phyloP scores from a whole-genome alignment of 192 early-diverging fungal genomes.

The Backusella macrospora region DNA sequence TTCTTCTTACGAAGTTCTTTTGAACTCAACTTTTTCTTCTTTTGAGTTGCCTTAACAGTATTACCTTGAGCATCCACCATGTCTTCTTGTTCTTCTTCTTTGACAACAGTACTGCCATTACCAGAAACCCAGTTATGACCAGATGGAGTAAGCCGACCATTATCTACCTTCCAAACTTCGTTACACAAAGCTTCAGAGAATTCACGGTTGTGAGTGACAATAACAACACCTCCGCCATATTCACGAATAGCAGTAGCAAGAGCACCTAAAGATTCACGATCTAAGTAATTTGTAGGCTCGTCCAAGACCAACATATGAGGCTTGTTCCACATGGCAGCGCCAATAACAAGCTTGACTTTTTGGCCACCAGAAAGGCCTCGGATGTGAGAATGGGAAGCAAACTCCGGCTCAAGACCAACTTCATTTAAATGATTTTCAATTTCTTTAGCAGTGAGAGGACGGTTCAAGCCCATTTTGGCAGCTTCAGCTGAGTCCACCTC shows the following conservation, averaged over 20 bases:
- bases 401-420: conserved; percentile 75
- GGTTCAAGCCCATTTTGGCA: conserved; percentile 70
- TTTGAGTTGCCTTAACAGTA: conserved; percentile 66
- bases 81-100: conserved; percentile 52
- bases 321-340: conserved; percentile 81
- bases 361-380: conserved; percentile 77
- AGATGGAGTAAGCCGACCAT: conserved; percentile 53
- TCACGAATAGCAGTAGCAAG: conserved; percentile 75
- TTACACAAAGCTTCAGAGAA: conserved; percentile 72
- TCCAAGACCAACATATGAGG: conserved; percentile 92
- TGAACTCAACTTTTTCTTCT: conserved; percentile 55
- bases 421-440: conserved; percentile 76
- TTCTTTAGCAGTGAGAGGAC: conserved; percentile 69
- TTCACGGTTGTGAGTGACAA: conserved; percentile 84
- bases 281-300: conserved; percentile 79
- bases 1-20: conserved; percentile 57
- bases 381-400: conserved; percentile 71
- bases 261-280: conserved; percentile 65
- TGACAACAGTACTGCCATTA: conserved; percentile 49
- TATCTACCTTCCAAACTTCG: conserved; percentile 76
- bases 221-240: conserved; percentile 80
- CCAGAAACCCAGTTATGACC: conserved; percentile 58
- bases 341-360: conserved; percentile 86
- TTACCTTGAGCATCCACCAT: conserved; percentile 75
- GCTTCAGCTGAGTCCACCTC: conserved; percentile 77